Evolutionary conservation across 495 filamentous ascomycete species (phyloP).

Genomic region (Aspergillus coremiiformis): DNA sequence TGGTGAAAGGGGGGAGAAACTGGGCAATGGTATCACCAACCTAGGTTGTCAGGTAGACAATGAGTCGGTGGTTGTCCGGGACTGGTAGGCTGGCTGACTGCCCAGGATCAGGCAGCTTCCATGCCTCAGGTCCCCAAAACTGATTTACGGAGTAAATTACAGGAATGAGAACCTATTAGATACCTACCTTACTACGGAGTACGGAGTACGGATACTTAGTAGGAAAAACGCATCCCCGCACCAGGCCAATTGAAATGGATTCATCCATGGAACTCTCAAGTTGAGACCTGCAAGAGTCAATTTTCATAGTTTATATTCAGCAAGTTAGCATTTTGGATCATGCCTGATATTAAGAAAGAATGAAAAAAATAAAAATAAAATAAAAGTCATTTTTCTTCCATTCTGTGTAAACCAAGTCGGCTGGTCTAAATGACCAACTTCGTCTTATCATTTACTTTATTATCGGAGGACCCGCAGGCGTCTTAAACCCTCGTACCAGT

Average conservation of each 20-base stretch:
- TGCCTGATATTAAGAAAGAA: too few species aligned
- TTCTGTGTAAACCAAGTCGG: too few species aligned
- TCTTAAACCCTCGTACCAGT: not conserved
- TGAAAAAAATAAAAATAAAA: too few species aligned
- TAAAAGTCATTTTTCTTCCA: too few species aligned
- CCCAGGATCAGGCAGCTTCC: conserved; percentile 12
- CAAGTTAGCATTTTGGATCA: too few species aligned
- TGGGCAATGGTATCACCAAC: not conserved
- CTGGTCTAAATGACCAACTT: not conserved
- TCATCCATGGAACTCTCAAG: not conserved
- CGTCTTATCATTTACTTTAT: not conserved
- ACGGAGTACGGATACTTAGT: too few species aligned
- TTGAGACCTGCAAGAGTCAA: not conserved
- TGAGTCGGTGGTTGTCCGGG: not conserved
- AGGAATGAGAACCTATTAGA: not conserved
- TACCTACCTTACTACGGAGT: too few species aligned
- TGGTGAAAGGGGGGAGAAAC: not conserved
- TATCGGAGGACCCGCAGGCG: not conserved
- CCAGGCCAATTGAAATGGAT: not conserved
- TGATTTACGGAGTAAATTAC: not conserved
- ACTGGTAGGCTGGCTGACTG: not conserved
- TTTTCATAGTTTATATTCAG: not conserved
- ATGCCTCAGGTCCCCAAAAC: conserved; percentile 2
- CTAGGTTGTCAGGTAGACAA: conserved; percentile 1
- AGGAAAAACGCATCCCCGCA: conserved; percentile 4